phyloP scores from a whole-genome alignment of 2,329 filamentous ascomycete species.

The Xylariaceae sp. region DNA sequence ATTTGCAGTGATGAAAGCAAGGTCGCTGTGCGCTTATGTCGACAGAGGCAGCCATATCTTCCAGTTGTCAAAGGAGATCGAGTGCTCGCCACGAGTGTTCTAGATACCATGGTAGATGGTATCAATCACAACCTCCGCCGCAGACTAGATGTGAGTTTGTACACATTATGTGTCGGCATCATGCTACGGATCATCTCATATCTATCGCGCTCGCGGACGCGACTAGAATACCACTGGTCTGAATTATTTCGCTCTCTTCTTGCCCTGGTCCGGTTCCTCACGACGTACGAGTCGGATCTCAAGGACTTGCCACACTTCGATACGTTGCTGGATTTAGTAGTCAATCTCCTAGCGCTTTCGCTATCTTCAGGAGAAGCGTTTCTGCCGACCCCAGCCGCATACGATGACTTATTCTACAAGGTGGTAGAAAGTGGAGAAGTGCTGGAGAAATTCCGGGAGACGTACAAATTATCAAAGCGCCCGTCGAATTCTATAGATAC shows the following conservation, averaged over 20 bases:
- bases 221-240: slow-evolving; percentile 88
- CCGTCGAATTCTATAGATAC: slow-evolving; percentile 75
- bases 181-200: slow-evolving; percentile 80
- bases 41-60: slow-evolving; percentile 83
- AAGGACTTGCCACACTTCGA: slow-evolving; percentile 66
- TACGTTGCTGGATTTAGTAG: slow-evolving; percentile 70
- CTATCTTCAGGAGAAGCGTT: slow-evolving; percentile 88
- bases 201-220: slow-evolving; percentile 76
- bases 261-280: slow-evolving; percentile 84
- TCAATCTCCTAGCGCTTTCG: slow-evolving; percentile 79
- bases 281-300: slow-evolving; percentile 79
- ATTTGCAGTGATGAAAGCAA: slow-evolving; percentile 79
- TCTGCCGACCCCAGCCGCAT: slow-evolving; percentile 79
- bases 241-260: slow-evolving; percentile 90
- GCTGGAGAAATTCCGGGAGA: slow-evolving; percentile 76
- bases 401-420: slow-evolving; percentile 98
- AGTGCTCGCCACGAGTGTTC: slow-evolving; percentile 68
- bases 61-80: slow-evolving; percentile 72
- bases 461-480: slow-evolving; percentile 61
- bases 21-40: slow-evolving; percentile 74
- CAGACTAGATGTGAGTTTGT: slow-evolving; percentile 79
- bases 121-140: slow-evolving; percentile 91
- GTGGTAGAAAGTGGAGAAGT: slow-evolving; percentile 87
- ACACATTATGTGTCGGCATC: slow-evolving; percentile 77
- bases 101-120: slow-evolving; percentile 86